Evolutionary conservation across 1,284 basidiomycete species (phyloP).

Genomic region (Naganishia albida): DNA sequence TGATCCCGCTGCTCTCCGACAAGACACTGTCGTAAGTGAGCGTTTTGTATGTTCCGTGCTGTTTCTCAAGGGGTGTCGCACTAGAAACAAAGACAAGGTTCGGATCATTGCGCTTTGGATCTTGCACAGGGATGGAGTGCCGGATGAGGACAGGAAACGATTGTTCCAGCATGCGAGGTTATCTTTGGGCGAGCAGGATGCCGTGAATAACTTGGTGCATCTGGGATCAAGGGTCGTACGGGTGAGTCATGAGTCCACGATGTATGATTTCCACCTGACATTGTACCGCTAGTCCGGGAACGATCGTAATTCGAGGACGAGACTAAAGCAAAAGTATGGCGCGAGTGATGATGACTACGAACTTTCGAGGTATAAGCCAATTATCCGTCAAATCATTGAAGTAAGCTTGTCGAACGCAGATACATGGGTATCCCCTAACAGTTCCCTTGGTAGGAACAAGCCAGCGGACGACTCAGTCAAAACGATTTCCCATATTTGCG

Average conservation of each 20-base stretch:
- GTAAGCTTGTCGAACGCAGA: slow-evolving; percentile 51
- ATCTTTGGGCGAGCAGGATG: slow-evolving; percentile 86
- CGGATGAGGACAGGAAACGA: slow-evolving; percentile 91
- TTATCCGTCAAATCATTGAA: slow-evolving; percentile 80
- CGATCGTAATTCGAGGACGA: slow-evolving; percentile 75
- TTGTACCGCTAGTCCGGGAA: slow-evolving; percentile 51
- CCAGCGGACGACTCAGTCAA: slow-evolving; percentile 73
- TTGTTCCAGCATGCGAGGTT: slow-evolving; percentile 96
- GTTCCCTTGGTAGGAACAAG: slow-evolving; percentile 67
- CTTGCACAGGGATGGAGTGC: slow-evolving; percentile 92
- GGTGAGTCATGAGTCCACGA: slow-evolving; percentile 57
- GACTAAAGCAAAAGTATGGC: slow-evolving; percentile 72
- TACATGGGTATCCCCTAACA: slow-evolving; percentile 30
- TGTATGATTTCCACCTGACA: slow-evolving; percentile 30
- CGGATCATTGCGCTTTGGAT: slow-evolving; percentile 96
- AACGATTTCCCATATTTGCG: slow-evolving; percentile 85
- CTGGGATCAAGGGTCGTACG: slow-evolving; percentile 83
- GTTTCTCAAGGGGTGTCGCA: background rate
- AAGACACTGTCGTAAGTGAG: slow-evolving; percentile 70
- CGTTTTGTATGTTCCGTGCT: background rate
- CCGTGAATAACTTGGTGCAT: slow-evolving; percentile 81
- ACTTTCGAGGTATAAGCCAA: slow-evolving; percentile 88
- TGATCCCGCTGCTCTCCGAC: slow-evolving; percentile 94
- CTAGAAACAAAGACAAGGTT: slow-evolving; percentile 85
- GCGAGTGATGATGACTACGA: slow-evolving; percentile 85